Evolutionary conservation across 2,329 filamentous ascomycete species (phyloP).

Genomic region (Fusarium sp.): DNA sequence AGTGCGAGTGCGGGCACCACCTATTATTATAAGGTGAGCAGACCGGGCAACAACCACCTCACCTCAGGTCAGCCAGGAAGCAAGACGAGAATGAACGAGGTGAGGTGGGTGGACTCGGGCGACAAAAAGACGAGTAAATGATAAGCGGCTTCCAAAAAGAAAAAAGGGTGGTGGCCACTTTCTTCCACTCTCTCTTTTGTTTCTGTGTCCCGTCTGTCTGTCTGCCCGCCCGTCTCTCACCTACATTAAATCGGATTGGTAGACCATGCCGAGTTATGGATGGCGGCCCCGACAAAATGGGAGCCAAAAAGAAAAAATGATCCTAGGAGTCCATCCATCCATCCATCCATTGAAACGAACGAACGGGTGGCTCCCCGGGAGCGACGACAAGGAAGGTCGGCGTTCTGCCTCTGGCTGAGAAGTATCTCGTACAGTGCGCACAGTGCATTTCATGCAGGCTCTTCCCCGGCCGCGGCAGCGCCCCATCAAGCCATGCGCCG

Average conservation of each 20-base stretch:
- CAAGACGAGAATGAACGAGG: conserved; percentile 13
- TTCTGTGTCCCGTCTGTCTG: neutral
- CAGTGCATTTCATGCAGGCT: conserved; percentile 31
- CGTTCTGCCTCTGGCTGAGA: neutral
- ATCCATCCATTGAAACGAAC: conserved; percentile 40
- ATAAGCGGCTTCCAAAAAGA: neutral
- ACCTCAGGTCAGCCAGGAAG: conserved; percentile 11
- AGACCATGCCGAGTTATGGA: conserved; percentile 4
- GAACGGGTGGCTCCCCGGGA: conserved; percentile 40
- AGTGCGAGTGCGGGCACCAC: conserved; percentile 18
- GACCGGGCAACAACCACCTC: conserved; percentile 32
- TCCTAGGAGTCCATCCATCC: conserved; percentile 9
- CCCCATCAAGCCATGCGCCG: conserved; percentile 26
- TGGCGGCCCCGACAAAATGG: conserved; percentile 8
- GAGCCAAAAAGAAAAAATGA: conserved; percentile 29
- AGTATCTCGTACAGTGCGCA: conserved; percentile 33
- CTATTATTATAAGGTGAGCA: conserved; percentile 38
- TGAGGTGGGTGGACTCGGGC: conserved; percentile 12
- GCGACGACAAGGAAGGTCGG: conserved; percentile 13
- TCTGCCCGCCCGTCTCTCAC: neutral
- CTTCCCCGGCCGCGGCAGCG: conserved; percentile 26
- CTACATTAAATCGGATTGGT: conserved; percentile 7
- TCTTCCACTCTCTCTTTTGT: neutral
- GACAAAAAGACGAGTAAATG: conserved; percentile 17
- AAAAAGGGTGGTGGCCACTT: conserved; percentile 21